Evolutionary conservation across 2,329 filamentous ascomycete species (phyloP).

Genomic region (Trichoderma koningii): DNA sequence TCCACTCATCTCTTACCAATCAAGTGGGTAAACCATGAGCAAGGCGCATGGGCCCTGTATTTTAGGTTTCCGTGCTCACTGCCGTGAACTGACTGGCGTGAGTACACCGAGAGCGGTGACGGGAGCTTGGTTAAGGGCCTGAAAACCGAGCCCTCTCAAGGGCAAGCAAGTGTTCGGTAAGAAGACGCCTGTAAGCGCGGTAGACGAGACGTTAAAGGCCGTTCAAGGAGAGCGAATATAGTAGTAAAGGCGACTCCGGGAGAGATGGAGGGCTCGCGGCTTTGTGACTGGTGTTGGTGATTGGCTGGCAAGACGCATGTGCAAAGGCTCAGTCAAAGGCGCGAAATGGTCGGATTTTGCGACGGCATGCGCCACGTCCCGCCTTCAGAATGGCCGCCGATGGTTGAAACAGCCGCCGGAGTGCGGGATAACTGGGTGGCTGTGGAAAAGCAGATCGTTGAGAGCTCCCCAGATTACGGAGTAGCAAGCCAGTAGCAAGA

Average conservation of each 20-base stretch:
- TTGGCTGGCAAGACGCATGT: conserved; percentile 11
- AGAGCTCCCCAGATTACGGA: conserved; percentile 2
- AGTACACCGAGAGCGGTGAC: neutral
- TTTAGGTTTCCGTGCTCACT: neutral
- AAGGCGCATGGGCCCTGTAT: neutral
- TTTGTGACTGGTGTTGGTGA: neutral
- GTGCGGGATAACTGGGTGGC: conserved; percentile 3
- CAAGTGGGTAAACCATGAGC: conserved; percentile 2
- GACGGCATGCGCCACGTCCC: conserved; percentile 17
- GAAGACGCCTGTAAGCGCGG: neutral
- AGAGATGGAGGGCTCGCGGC: neutral
- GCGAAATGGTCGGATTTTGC: neutral
- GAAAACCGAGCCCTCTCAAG: neutral
- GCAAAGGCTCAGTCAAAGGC: neutral
- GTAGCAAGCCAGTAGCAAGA: neutral
- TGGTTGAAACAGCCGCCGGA: conserved; percentile 19
- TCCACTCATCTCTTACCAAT: neutral
- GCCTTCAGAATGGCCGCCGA: conserved; percentile 3
- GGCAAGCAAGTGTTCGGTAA: neutral
- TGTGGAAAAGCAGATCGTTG: conserved; percentile 2
- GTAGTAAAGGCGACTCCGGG: neutral
- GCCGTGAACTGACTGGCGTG: conserved; percentile 1
- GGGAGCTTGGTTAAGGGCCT: conserved; percentile 4
- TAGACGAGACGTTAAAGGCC: neutral
- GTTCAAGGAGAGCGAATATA: neutral